Conservation (phyloP, 2,329 filamentous ascomycete genomes). For the Hypoxylon sp. region DNA sequence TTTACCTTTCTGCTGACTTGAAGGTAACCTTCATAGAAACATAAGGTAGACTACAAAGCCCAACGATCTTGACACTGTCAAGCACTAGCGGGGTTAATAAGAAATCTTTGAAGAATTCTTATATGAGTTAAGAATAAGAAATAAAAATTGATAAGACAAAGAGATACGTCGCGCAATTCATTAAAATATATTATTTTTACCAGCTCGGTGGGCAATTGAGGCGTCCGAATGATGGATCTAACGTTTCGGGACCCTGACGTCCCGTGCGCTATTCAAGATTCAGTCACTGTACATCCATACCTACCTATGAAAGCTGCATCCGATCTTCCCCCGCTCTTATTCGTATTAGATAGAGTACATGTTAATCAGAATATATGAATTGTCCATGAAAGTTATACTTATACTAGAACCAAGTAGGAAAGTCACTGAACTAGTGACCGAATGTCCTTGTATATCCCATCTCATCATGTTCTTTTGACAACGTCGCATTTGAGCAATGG, state of each 20-base stretch:
- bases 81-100: background rate
- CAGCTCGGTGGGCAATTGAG: constrained; percentile 9
- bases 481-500: background rate
- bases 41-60: constrained; percentile 1
- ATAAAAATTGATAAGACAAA: constrained; percentile 12
- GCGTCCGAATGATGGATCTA: constrained; percentile 29
- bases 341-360: background rate
- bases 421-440: background rate
- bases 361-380: background rate
- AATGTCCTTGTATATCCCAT: background rate
- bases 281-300: background rate
- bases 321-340: constrained; percentile 13
- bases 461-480: background rate
- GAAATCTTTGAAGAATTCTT: background rate
- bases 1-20: constrained; percentile 12
- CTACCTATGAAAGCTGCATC: background rate
- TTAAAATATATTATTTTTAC: constrained; percentile 19
- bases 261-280: constrained; percentile 42
- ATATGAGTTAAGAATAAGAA: background rate
- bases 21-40: background rate
- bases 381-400: constrained; percentile 5
- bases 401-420: constrained; percentile 3
- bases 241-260: constrained; percentile 42
- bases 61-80: background rate
- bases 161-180: constrained; percentile 23